A percentile compares a stretch with the other conserved stretches of the same genome.
phyloP scores from a whole-genome alignment of 1,139 yeast species.

The Debaryomyces sp. region DNA sequence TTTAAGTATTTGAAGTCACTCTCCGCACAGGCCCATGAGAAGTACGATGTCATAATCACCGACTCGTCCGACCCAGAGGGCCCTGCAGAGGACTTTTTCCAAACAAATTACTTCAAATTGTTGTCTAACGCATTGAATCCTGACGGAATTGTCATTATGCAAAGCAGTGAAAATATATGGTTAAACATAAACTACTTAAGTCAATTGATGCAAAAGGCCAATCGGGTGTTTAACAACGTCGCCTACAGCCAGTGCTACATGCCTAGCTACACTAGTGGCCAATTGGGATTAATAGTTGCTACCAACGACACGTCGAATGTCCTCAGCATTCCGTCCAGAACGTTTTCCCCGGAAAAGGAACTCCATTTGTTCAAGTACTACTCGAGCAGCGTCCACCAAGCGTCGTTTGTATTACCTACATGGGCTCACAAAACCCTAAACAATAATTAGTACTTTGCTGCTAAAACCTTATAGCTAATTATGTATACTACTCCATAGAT shows the following conservation, averaged over 20 bases:
- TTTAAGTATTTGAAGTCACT: conserved; percentile 68
- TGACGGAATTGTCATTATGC: conserved; percentile 86
- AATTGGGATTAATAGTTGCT: conserved; percentile 85
- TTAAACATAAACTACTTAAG: conserved; percentile 70
- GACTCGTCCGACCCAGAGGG: conserved; percentile 99
- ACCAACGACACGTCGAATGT: conserved; percentile 57
- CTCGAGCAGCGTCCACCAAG: conserved; percentile 67
- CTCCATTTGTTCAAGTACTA: conserved; percentile 66
- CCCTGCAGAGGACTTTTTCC: conserved; percentile 94
- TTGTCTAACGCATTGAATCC: conserved; percentile 67
- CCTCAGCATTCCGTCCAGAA: conserved; percentile 59
- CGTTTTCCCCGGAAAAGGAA: conserved; percentile 48
- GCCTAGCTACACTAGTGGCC: conserved; percentile 97
- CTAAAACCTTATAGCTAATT: not conserved
- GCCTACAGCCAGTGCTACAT: conserved; percentile 84
- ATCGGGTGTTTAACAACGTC: conserved; percentile 76
- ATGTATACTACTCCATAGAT: not conserved
- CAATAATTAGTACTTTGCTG: not conserved
- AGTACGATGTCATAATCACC: conserved; percentile 87
- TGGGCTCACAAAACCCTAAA: conserved; percentile 61
- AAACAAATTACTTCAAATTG: conserved; percentile 76
- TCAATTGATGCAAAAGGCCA: conserved; percentile 61
- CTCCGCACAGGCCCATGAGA: conserved; percentile 22
- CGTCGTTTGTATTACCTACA: conserved; percentile 84
- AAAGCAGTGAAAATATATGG: conserved; percentile 93